A percentile compares a stretch with the other conserved stretches of the same genome.
phyloP scores from a whole-genome alignment of 2,329 filamentous ascomycete genomes.

The Mycogone perniciosa region DNA sequence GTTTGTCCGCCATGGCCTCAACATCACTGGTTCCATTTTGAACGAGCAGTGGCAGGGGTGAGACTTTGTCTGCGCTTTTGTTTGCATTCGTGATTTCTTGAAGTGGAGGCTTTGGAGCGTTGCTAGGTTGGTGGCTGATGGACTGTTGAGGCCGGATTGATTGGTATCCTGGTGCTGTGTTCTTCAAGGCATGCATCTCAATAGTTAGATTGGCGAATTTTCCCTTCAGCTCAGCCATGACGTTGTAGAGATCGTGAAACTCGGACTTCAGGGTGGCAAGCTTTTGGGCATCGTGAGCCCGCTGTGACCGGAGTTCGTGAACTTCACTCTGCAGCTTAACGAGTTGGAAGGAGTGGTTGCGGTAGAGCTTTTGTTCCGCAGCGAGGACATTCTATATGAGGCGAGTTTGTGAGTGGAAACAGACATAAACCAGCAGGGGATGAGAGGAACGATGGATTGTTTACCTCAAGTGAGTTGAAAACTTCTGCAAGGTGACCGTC shows the following conservation, averaged over 20 bases:
- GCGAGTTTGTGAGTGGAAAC: no score
- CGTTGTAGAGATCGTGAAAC: background rate
- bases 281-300: background rate
- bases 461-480: no score
- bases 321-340: slow-evolving; percentile 13
- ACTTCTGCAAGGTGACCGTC: no score
- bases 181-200: background rate
- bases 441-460: no score
- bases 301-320: background rate
- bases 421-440: no score
- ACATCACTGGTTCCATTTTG: background rate
- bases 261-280: background rate
- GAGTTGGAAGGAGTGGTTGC: slow-evolving; percentile 15
- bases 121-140: background rate
- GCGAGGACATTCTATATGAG: no score
- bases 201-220: slow-evolving; percentile 9
- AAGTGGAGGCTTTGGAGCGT: background rate
- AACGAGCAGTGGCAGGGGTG: no score
- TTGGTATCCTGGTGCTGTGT: background rate
- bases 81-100: background rate
- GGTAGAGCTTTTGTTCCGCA: background rate
- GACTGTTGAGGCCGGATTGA: background rate
- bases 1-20: background rate
- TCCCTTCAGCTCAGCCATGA: slow-evolving; percentile 14
- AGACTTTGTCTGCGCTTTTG: no score